These are phyloP conservation scores for Colletotrichum magnum DNA, from an alignment of 2,329 filamentous ascomycete species.

Conservation along the genomic window DNA sequence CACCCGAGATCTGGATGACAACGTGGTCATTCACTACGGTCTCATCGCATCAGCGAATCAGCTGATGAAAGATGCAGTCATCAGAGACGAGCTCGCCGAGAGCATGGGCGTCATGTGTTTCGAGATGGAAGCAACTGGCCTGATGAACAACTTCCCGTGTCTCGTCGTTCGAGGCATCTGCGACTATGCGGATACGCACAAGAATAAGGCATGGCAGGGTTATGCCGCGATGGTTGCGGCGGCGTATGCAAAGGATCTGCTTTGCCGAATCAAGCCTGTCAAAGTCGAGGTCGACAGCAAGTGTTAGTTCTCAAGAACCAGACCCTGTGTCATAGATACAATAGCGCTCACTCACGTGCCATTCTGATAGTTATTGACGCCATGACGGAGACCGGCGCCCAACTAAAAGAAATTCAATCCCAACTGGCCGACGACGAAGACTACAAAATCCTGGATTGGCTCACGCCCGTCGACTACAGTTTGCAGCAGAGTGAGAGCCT, in stretches of 20 bases:
- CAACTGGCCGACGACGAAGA: too few relatives aligned
- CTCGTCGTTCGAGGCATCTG: conserved; percentile 56
- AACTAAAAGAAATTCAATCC: too few relatives aligned
- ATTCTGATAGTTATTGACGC: too few relatives aligned
- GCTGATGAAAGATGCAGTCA: conserved; percentile 52
- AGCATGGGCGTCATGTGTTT: conserved; percentile 43
- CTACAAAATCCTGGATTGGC: too few relatives aligned
- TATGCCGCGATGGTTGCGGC: conserved; percentile 54
- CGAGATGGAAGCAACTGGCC: conserved; percentile 50
- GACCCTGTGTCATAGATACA: too few relatives aligned
- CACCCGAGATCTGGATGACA: neutral
- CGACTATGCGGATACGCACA: conserved; percentile 57
- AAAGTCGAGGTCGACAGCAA: too few relatives aligned
- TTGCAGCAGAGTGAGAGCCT: too few relatives aligned
- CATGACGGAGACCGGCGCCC: too few relatives aligned
- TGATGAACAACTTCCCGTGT: conserved; percentile 49
- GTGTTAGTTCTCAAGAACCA: too few relatives aligned
- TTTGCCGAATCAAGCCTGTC: neutral
- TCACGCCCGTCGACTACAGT: too few relatives aligned
- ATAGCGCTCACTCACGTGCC: too few relatives aligned
- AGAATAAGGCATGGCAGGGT: conserved; percentile 53
- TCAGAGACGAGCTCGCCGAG: conserved; percentile 47
- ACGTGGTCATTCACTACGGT: conserved; percentile 42
- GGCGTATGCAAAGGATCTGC: conserved; percentile 41
- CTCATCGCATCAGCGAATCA: conserved; percentile 50